Evolutionary conservation across 176 grass and related monocot genomes (phyloP), one percentile per base, ranked within the genome.

Genomic region (Poa pratensis): DNA sequence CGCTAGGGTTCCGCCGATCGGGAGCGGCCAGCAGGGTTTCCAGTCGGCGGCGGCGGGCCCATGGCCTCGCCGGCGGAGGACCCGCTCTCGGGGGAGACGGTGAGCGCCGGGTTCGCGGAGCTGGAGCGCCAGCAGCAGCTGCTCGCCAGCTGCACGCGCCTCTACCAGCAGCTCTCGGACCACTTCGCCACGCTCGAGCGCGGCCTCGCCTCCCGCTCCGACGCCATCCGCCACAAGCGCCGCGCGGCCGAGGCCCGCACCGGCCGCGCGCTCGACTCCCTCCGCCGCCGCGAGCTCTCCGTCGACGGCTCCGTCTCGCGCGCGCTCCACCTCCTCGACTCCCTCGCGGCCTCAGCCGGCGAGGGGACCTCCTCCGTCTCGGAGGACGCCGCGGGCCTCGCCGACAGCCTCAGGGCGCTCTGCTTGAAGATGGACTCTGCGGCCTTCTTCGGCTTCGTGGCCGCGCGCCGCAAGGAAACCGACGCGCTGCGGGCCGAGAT

Each of bases 111-210:
- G 76, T 94, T 94, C 81, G 94, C 86, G n/a, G 90, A 88, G 84
- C 92, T 97, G 22, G 94, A 97, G 88, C 89, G 87, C 28, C 94
- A 97, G 88, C 94, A 93, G 80, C 92, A 89, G 88, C 81, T 97
- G 69, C 93, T 97, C 8, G 89, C 92, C 60, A 94, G 88, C 75
- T 97, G 94, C 83, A 97, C 94, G 50, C 77, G 83, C 50, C 88
- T 97, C 50, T 97, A 93, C 92, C 91, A 94, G 84, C 92, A 97
- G 86, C 94, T 97, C 8, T 9, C 88, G 0, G 94, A 97, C 51
- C 94, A 97, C 90, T 97, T 97, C 92, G 78, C 84, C 46, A 83
- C 92, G 40, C 88, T 94, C 3, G 95, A 92, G 82, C 88, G 89
- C n/a, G 90, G 92, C 2, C 27, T 97, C 13, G 84, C 91, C 13